Conservation (phyloP, 2,329 filamentous ascomycete species). For the Fusarium sp. region DNA sequence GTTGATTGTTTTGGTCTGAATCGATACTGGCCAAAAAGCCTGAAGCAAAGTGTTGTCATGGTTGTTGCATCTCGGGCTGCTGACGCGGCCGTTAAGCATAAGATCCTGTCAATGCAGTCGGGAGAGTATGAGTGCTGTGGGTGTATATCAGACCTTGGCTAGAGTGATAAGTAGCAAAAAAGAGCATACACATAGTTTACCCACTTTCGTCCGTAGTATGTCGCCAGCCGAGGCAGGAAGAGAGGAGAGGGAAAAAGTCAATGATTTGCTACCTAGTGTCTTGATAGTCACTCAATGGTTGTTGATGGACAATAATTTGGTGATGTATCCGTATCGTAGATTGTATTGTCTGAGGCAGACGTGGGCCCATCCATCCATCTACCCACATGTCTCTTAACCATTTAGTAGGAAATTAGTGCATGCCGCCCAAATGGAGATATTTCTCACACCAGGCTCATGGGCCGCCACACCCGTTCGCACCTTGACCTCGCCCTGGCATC, state of each 20-base stretch:
- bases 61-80: conserved; percentile 11
- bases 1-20: conserved; percentile 25
- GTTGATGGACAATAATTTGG: conserved; percentile 5
- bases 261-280: conserved; percentile 14
- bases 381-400: conserved; percentile 24
- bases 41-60: conserved; percentile 23
- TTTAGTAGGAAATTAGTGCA: conserved; percentile 34
- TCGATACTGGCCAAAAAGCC: conserved; percentile 22
- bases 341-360: not conserved
- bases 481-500: conserved; percentile 25
- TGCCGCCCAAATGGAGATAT: conserved; percentile 23
- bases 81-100: conserved; percentile 24
- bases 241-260: conserved; percentile 9
- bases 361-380: conserved; percentile 13
- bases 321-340: not conserved
- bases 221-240: not conserved
- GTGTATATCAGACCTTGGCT: conserved; percentile 10
- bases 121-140: not conserved
- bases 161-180: not conserved
- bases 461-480: conserved; percentile 26
- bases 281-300: conserved; percentile 11
- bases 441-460: conserved; percentile 28
- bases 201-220: not conserved
- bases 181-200: not conserved
- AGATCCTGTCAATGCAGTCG: not conserved